Evolutionary conservation across 2,329 filamentous ascomycete genomes (phyloP).

Genomic region (Trichoderma sp.): DNA sequence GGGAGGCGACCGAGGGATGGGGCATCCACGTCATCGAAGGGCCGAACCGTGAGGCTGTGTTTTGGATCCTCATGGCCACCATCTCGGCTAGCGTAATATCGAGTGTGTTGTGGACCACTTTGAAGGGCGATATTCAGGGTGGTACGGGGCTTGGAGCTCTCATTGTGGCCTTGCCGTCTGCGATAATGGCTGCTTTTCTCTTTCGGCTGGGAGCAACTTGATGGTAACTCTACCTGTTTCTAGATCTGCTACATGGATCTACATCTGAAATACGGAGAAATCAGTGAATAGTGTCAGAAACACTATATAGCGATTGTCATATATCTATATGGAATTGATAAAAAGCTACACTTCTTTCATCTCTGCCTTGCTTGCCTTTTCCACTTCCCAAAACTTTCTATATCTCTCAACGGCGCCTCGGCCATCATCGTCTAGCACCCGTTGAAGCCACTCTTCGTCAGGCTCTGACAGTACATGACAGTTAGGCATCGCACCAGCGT

Average conservation of each 20-base stretch:
- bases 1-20: not conserved
- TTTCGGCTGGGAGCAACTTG: not conserved
- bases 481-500: slow-evolving; percentile 11
- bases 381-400: not conserved
- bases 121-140: not conserved
- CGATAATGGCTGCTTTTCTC: not conserved
- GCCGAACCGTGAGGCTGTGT: not conserved
- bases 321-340: no score
- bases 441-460: not conserved
- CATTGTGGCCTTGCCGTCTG: not conserved
- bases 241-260: no score
- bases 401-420: not conserved
- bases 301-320: no score
- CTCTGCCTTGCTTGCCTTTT: not conserved
- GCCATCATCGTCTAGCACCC: not conserved
- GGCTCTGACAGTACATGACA: not conserved
- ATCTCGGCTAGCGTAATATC: not conserved
- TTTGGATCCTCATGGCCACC: not conserved
- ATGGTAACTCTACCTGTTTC: not conserved
- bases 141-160: not conserved
- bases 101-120: not conserved
- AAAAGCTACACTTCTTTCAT: no score
- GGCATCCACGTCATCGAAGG: not conserved
- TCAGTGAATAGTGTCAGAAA: no score
- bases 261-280: no score